phyloP scores from a whole-genome alignment of 768 basidiomycete genomes.

The Lepiota brunneoincarnata region DNA sequence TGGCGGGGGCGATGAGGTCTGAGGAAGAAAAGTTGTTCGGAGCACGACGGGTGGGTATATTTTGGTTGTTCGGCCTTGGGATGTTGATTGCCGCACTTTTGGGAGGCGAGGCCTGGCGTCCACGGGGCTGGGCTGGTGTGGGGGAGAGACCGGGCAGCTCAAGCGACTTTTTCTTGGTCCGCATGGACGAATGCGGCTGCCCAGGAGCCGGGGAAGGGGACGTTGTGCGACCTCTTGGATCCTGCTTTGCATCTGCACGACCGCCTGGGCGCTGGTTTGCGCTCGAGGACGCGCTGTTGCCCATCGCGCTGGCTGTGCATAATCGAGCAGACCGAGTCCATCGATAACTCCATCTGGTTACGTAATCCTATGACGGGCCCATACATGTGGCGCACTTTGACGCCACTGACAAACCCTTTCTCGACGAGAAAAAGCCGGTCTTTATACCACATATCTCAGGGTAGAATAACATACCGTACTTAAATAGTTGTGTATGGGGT shows the following conservation, averaged over 20 bases:
- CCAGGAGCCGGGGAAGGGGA: slow-evolving; percentile 40
- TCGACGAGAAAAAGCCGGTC: no score
- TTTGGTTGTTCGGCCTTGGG: slow-evolving; percentile 26
- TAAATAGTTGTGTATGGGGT: no score
- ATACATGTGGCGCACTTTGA: no score
- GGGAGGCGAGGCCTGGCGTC: slow-evolving; percentile 18
- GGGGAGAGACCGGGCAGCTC: slow-evolving; percentile 71
- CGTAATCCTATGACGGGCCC: slow-evolving; percentile 2
- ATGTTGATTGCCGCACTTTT: slow-evolving; percentile 40
- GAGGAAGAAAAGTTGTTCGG: slow-evolving; percentile 27
- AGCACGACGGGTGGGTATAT: slow-evolving; percentile 20
- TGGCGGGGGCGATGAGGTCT: slow-evolving; percentile 24
- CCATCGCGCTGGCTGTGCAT: slow-evolving; percentile 13
- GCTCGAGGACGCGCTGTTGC: slow-evolving; percentile 19
- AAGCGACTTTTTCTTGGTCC: slow-evolving; percentile 68
- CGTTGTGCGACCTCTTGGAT: slow-evolving; percentile 15
- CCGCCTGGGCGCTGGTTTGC: slow-evolving; percentile 4
- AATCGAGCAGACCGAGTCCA: neutral
- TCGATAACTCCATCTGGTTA: slow-evolving; percentile 1
- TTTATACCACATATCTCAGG: no score
- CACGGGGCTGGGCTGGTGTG: slow-evolving; percentile 14
- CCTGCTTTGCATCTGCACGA: neutral
- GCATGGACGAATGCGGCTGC: slow-evolving; percentile 56
- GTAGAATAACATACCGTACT: no score
- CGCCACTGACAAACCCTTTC: no score